phyloP scores from a whole-genome alignment of 495 filamentous ascomycete genomes.

The Amorphotheca resinae region DNA sequence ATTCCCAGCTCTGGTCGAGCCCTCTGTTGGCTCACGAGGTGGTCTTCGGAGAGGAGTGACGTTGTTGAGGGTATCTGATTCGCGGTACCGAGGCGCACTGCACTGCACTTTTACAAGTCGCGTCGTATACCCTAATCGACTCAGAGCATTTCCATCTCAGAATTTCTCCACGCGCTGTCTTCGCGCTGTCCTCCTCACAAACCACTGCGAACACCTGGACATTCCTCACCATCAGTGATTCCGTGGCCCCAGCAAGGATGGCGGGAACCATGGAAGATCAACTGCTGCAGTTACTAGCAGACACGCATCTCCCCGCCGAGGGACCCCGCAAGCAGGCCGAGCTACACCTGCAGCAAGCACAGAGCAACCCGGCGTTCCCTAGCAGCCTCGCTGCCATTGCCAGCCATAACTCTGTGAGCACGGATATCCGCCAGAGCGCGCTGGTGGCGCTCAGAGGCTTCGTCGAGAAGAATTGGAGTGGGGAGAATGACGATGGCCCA shows the following conservation, averaged over 20 bases:
- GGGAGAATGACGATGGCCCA: slow-evolving; percentile 46
- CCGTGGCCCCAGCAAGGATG: slow-evolving; percentile 2
- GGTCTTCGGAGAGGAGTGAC: too few species aligned
- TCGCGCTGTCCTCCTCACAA: not conserved
- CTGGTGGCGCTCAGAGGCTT: slow-evolving; percentile 69
- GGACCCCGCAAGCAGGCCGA: slow-evolving; percentile 69
- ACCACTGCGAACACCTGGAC: slow-evolving; percentile 1
- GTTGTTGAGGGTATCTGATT: too few species aligned
- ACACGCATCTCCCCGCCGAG: slow-evolving; percentile 60
- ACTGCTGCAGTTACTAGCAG: slow-evolving; percentile 64
- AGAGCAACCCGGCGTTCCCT: slow-evolving; percentile 56
- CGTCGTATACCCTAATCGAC: too few species aligned
- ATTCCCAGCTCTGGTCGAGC: too few species aligned
- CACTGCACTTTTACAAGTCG: too few species aligned
- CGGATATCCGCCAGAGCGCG: slow-evolving; percentile 70
- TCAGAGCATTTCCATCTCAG: too few species aligned
- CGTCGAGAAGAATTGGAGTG: slow-evolving; percentile 65
- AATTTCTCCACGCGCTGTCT: not conserved
- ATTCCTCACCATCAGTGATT: slow-evolving; percentile 3
- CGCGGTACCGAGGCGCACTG: too few species aligned
- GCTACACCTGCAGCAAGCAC: slow-evolving; percentile 54
- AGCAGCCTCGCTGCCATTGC: slow-evolving; percentile 67
- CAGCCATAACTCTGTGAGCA: slow-evolving; percentile 51
- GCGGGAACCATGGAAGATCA: slow-evolving; percentile 48
- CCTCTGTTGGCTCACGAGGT: too few species aligned